Evolutionary conservation across 306 rosid species (phyloP).

Genomic region (Dalbergia oliveri): DNA sequence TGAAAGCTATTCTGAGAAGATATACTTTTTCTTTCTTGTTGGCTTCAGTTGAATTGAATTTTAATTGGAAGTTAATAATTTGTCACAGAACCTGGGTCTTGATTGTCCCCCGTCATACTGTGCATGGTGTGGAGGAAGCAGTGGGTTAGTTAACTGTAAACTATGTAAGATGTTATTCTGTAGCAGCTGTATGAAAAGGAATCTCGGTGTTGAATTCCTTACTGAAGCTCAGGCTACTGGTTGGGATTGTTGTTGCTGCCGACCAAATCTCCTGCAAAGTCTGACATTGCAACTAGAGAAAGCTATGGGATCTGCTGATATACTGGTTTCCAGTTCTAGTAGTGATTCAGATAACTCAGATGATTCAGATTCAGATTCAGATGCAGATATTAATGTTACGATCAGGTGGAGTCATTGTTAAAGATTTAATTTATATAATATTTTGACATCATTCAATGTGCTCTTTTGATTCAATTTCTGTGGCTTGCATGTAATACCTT

Average conservation of each 20-base stretch:
- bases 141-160: conserved; percentile 68
- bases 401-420: conserved; percentile 60
- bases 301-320: conserved; percentile 56
- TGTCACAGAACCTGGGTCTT: conserved; percentile 70
- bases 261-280: conserved; percentile 66
- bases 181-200: conserved; percentile 68
- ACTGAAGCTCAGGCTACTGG: conserved; percentile 59
- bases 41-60: conserved; percentile 7
- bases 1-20: not conserved
- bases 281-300: conserved; percentile 63
- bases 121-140: conserved; percentile 82
- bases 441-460: conserved; percentile 7
- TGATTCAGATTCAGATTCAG: conserved; percentile 61
- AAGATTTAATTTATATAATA: conserved; percentile 28
- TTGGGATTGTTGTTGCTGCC: conserved; percentile 84
- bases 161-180: conserved; percentile 74
- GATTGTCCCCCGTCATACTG: conserved; percentile 71
- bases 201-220: conserved; percentile 71
- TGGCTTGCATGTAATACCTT: conserved; percentile 21
- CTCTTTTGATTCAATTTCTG: conserved; percentile 18
- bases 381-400: conserved; percentile 58
- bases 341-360: conserved; percentile 85
- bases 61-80: conserved; percentile 44
- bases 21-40: not conserved
- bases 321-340: conserved; percentile 66